Conservation (phyloP, 306 rosid genomes). For the Datisca glomerata region DNA sequence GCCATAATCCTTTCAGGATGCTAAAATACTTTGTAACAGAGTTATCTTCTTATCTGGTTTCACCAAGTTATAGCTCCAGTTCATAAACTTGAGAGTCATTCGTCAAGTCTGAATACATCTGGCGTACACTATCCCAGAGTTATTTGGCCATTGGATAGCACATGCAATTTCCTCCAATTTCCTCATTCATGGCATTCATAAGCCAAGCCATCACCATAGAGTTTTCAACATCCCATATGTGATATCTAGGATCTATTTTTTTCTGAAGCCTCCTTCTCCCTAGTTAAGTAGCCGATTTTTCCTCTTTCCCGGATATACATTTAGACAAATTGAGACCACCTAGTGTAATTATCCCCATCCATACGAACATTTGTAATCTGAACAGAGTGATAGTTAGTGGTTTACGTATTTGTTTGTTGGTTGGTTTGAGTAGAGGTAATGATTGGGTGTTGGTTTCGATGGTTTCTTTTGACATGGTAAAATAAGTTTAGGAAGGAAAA, state of each 20-base stretch:
- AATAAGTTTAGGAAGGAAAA: no score
- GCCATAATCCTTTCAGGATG: no score
- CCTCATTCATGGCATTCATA: slow-evolving; percentile 3
- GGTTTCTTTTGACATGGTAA: no score
- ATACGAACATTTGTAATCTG: not conserved
- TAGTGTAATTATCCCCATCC: not conserved
- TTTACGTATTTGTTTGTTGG: not conserved
- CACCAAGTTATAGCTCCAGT: not conserved
- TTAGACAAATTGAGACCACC: not conserved
- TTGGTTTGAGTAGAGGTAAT: no score
- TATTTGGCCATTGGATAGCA: not conserved
- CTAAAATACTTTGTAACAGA: not conserved
- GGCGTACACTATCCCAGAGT: not conserved
- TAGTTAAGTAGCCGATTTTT: not conserved
- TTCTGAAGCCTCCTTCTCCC: no score
- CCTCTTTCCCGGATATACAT: not conserved
- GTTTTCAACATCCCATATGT: not conserved
- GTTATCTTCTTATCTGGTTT: not conserved
- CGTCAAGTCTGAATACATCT: not conserved
- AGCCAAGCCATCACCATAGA: slow-evolving; percentile 4
- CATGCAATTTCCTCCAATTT: not conserved
- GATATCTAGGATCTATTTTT: not conserved
- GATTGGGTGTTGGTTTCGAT: no score
- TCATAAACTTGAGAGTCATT: slow-evolving; percentile 1
- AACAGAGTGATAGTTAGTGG: not conserved